phyloP scores from a whole-genome alignment of 306 rosid genomes.

The Vigna trinervia region DNA sequence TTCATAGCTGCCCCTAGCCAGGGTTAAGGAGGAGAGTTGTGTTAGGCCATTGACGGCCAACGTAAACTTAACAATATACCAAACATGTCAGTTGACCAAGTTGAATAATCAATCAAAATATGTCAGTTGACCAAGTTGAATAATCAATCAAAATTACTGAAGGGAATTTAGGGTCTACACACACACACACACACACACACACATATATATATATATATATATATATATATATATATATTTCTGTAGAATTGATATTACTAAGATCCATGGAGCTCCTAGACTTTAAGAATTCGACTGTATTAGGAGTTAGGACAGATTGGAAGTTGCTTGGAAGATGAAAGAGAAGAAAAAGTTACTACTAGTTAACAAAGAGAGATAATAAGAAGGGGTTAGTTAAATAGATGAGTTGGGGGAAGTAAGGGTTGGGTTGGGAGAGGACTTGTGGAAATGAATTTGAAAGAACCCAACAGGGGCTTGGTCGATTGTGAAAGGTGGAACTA shows the following conservation, averaged over 20 bases:
- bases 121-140: not conserved
- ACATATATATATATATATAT: no score
- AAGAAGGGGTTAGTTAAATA: not conserved
- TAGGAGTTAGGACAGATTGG: not conserved
- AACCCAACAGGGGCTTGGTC: not conserved
- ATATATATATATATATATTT: not conserved
- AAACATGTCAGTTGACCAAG: not conserved
- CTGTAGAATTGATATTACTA: constrained; percentile 1
- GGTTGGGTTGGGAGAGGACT: not conserved
- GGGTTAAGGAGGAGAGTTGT: not conserved
- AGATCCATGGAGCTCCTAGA: constrained; percentile 14
- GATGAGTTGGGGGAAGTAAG: constrained; percentile 5
- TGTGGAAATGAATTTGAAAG: not conserved
- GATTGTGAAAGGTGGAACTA: not conserved
- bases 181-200: no score
- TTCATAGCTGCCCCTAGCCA: not conserved
- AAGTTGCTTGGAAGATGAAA: constrained; percentile 1
- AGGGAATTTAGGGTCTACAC: not conserved
- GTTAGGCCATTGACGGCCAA: not conserved
- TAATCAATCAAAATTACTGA: constrained; percentile 5
- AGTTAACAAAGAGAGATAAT: not conserved
- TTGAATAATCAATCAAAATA: constrained; percentile 15
- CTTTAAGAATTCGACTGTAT: not conserved
- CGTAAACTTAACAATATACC: not conserved
- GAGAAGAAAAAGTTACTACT: not conserved